Conservation (phyloP, 768 basidiomycete genomes). For the Clavaria fumosa region DNA sequence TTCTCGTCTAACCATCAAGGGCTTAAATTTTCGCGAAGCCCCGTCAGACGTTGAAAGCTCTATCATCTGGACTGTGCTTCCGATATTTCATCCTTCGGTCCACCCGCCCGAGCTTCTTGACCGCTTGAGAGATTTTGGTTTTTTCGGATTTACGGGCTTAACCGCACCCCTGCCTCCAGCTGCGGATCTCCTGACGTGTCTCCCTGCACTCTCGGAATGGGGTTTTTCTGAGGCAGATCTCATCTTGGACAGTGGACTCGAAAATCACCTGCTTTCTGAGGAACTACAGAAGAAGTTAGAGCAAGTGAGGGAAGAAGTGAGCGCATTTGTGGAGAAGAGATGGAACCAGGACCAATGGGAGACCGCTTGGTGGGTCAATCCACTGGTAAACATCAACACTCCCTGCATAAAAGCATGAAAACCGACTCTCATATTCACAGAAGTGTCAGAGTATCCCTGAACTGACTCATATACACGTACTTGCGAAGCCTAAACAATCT, state of each 20-base stretch:
- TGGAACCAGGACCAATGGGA: conserved; percentile 75
- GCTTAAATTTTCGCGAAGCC: conserved; percentile 22
- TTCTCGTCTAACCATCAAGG: conserved; percentile 7
- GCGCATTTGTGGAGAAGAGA: conserved; percentile 42
- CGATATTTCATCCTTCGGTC: conserved; percentile 48
- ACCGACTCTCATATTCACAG: conserved; percentile 29
- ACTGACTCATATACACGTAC: conserved; percentile 78
- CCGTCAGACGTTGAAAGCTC: conserved; percentile 60
- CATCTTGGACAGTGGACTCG: conserved; percentile 44
- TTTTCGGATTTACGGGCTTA: conserved; percentile 70
- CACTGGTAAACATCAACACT: conserved; percentile 39
- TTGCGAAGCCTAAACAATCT: conserved; percentile 42
- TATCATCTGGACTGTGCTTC: conserved; percentile 64
- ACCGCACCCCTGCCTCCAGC: conserved; percentile 41
- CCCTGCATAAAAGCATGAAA: not conserved
- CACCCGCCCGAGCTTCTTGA: conserved; percentile 33
- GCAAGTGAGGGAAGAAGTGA: conserved; percentile 41
- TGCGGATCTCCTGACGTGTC: conserved; percentile 36
- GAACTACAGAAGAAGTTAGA: conserved; percentile 38
- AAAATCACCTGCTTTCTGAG: no score
- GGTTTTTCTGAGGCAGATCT: conserved; percentile 45
- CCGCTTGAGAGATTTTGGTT: conserved; percentile 57
- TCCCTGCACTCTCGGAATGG: conserved; percentile 58
- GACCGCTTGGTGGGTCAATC: conserved; percentile 86
- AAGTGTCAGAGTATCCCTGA: conserved; percentile 69